These are phyloP conservation scores for Leucoagaricus sp. DNA, from an alignment of 1,284 basidiomycete species.

Conservation along the genomic window DNA sequence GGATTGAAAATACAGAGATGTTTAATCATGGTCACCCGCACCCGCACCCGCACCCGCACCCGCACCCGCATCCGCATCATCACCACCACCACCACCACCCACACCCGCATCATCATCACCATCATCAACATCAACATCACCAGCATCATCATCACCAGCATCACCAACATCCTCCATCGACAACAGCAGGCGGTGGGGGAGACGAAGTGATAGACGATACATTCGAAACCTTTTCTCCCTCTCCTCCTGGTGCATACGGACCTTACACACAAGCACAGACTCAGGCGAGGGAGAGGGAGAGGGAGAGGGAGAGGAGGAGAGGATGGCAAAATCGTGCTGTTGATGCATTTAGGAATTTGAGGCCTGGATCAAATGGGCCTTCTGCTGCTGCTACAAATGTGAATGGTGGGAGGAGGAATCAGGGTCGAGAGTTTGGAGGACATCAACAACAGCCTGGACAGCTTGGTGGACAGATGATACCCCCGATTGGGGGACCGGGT, in stretches of 20 bases:
- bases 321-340: constrained; percentile 55
- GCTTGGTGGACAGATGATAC: background rate
- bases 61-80: too few relatives aligned
- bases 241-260: too few relatives aligned
- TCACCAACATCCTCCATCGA: too few relatives aligned
- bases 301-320: constrained; percentile 4
- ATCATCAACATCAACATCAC: constrained; percentile 4
- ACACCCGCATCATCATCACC: constrained; percentile 8
- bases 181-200: too few relatives aligned
- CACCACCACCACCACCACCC: too few relatives aligned
- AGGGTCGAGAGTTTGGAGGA: constrained; percentile 6
- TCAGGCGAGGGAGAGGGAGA: background rate
- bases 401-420: constrained; percentile 6
- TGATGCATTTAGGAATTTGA: constrained; percentile 55
- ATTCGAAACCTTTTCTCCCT: constrained; percentile 8
- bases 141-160: background rate
- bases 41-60: too few relatives aligned
- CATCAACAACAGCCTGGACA: background rate
- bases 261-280: background rate
- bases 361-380: too few relatives aligned
- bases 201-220: constrained; percentile 23
- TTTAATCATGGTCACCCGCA: background rate
- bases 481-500: constrained; percentile 34
- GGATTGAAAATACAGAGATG: constrained; percentile 10
- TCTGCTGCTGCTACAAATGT: background rate